These are phyloP conservation scores for Backusella psychrophila DNA, from an alignment of 192 early-diverging fungal species.

Conservation along the genomic window DNA sequence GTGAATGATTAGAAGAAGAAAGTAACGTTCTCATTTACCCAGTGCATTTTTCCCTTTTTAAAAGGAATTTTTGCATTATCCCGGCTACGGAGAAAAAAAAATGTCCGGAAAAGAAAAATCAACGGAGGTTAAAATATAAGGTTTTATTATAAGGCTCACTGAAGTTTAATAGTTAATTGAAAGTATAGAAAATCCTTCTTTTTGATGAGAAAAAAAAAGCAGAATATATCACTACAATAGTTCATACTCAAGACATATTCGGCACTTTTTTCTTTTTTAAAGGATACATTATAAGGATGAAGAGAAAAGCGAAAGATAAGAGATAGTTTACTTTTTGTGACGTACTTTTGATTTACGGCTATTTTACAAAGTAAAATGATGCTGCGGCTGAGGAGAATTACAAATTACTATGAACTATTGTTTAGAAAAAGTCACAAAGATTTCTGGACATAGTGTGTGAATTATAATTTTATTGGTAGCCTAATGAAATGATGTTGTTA, in stretches of 20 bases:
- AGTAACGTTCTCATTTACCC: not conserved
- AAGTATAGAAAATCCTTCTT: no score
- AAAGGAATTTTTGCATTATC: not conserved
- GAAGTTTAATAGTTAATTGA: not conserved
- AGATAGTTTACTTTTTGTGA: not conserved
- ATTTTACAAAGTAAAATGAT: not conserved
- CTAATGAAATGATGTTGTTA: no score
- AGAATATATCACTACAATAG: no score
- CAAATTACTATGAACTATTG: not conserved
- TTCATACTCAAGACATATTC: not conserved
- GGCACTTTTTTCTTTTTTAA: not conserved
- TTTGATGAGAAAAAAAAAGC: not conserved
- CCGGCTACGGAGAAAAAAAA: not conserved
- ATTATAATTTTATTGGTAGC: not conserved
- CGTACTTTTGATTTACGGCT: not conserved
- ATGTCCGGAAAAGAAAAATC: not conserved
- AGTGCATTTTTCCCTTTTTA: not conserved
- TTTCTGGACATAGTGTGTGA: not conserved
- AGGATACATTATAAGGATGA: not conserved
- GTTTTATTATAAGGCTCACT: not conserved
- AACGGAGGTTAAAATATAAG: not conserved
- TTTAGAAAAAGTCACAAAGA: not conserved
- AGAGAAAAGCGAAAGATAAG: not conserved
- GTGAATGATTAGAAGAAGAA: not conserved
- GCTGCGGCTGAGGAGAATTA: not conserved